phyloP scores from a whole-genome alignment of 2,329 filamentous ascomycete genomes.

The Fusarium sp. region DNA sequence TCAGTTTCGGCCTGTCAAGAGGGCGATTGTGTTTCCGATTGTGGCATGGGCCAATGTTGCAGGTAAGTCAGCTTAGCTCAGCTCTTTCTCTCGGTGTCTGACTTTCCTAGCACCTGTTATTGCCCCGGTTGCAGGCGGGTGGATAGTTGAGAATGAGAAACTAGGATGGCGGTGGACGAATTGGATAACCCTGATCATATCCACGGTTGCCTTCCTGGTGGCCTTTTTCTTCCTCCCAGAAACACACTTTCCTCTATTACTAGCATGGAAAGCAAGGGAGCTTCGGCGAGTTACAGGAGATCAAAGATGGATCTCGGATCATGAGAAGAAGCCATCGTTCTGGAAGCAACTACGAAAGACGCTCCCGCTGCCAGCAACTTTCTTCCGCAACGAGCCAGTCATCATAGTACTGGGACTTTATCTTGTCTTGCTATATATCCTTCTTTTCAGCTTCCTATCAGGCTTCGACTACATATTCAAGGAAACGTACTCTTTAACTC shows the following conservation, averaged over 20 bases:
- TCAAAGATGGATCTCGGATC: slow-evolving; percentile 68
- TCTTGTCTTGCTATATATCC: slow-evolving; percentile 63
- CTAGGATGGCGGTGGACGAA: slow-evolving; percentile 68
- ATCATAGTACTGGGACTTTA: slow-evolving; percentile 60
- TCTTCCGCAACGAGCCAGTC: slow-evolving; percentile 52
- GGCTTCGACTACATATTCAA: slow-evolving; percentile 63
- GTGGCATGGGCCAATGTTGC: slow-evolving; percentile 6
- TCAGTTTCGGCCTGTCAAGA: slow-evolving; percentile 8
- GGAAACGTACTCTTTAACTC: slow-evolving; percentile 53
- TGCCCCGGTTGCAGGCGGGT: background rate
- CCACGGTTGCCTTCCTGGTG: slow-evolving; percentile 63
- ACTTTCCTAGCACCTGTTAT: background rate
- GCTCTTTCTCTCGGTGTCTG: background rate
- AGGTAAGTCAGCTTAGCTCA: background rate
- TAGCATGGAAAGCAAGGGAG: slow-evolving; percentile 69
- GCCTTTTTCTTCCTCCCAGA: slow-evolving; percentile 72
- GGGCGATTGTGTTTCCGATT: background rate
- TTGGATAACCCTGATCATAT: slow-evolving; percentile 73
- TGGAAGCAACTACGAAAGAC: slow-evolving; percentile 63
- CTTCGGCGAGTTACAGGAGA: slow-evolving; percentile 71
- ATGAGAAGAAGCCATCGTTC: slow-evolving; percentile 65
- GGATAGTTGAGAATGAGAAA: background rate
- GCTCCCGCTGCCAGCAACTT: slow-evolving; percentile 55
- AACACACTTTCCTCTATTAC: slow-evolving; percentile 68
- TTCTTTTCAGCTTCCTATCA: slow-evolving; percentile 64